Evolutionary conservation across 2,329 filamentous ascomycete genomes (phyloP).

Genomic region (Venturia aucupariae): DNA sequence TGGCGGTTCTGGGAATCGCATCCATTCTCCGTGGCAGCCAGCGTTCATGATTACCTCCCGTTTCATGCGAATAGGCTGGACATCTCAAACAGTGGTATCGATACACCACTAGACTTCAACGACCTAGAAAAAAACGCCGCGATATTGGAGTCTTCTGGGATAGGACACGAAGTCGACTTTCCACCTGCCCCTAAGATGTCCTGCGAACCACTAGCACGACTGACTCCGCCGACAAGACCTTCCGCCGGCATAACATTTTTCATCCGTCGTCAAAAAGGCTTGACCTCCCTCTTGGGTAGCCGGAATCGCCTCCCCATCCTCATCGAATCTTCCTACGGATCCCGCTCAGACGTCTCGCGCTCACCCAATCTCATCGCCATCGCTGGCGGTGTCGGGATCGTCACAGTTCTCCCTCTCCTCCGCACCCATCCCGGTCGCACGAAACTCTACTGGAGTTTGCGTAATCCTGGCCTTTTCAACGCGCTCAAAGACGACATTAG

Average conservation of each 20-base stretch:
- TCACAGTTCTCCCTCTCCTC: conserved; percentile 31
- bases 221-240: background rate
- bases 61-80: background rate
- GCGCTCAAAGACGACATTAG: background rate
- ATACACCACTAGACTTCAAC: background rate
- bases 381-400: conserved; percentile 42
- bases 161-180: background rate
- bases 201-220: background rate
- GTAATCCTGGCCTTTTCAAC: conserved; percentile 20
- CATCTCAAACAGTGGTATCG: background rate
- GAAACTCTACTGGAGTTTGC: conserved; percentile 31
- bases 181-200: background rate
- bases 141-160: background rate
- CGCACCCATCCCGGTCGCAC: conserved; percentile 23
- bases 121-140: background rate
- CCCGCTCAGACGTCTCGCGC: conserved; percentile 6
- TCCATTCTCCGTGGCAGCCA: conserved; percentile 33
- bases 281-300: conserved; percentile 34
- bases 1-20: conserved; percentile 40
- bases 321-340: conserved; percentile 32
- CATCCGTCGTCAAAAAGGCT: conserved; percentile 33
- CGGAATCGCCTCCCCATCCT: conserved; percentile 25
- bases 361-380: conserved; percentile 30
- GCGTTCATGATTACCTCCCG: background rate
- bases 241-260: conserved; percentile 27